Evolutionary conservation across 2,329 filamentous ascomycete species (phyloP), one percentile per base, ranked within the genome.

Genomic region (Huntiella moniliformis): DNA sequence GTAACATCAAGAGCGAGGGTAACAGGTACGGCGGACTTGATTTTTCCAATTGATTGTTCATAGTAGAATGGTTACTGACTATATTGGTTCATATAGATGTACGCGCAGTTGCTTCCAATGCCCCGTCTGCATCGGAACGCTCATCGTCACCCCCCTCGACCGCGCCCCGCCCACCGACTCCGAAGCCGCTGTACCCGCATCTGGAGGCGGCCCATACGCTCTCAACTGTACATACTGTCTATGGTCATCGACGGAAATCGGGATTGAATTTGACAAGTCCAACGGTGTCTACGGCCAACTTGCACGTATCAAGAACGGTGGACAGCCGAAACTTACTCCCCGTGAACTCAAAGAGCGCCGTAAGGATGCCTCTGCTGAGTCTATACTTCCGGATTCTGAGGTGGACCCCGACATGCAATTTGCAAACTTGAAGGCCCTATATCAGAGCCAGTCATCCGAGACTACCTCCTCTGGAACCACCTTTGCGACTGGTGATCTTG

Each of bases 101-200:
- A 88, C 85, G 13, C 73, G 91, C 53, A 95, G 87, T 58, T 98
- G 91, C 62, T 96, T 91, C 66, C 84, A 92, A 58, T 98, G 91
- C 55, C 91, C 91, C 0, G 68, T 87, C 52, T 98, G 91, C 60
- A 77, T 83, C 22, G 77, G 85, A 0, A 46, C 48, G 11, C 70
- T 96, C 36, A 71, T 77, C 15, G 77, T 91, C 44, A 82, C 77
- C 45, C 76, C 77, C 15, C 63, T 87, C 50, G 80, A 86, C 46
- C 65, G 70, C 33, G 58, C 60, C 11, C 58, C 66, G 11, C 59
- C 60, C 11, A 57, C 66, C n/a, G 48, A 51, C 41, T 51, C 56
- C 42, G 45, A 46, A 11, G 68, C 69, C 38, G 50, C 52, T 38
- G 69, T 69, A 37, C 48, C 52, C 35, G 51, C 53, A 34, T 38